Base-by-base conservation (phyloP, 2,329 filamentous ascomycete species). In the Tricladium varicosporioides region DNA sequence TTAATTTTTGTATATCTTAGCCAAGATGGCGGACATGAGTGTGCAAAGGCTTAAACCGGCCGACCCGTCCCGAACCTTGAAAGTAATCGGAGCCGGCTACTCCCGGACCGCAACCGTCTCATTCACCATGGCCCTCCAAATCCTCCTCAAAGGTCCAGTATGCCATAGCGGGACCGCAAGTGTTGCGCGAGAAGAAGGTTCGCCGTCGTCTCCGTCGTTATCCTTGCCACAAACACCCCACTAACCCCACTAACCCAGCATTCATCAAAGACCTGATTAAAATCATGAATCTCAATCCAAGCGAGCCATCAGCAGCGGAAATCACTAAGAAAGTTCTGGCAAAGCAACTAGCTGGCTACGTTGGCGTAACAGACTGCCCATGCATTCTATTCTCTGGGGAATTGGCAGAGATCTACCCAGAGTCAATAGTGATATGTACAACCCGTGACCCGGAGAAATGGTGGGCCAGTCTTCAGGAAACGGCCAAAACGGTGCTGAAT, bases 391-490 rank as follows among this genome's bases (percentile, higher is more conserved):
- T 71, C 47, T 64, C 67, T 1, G 64, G 61, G 2, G 70, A 71
- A 48, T 56, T 71, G 14, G 56, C 67, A 32, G 59, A 63, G 49
- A 19, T 69, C 11, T 69, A 69, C 46, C 67, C 67, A 1, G 66
- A 71, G 32, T 65, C 68, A 40, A 66, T 68, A 33, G 67, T 70
- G 27, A 68, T 70, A 44, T 68, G 65, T 57, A 68, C 66, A 1
- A 51, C 65, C 27, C 61, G 69, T 19, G 61, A 70, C 51, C 56
- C 63, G 5, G 63, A 64, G 31, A 58, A 53, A 22, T 72, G 69
- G 68, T 65, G 62, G 51, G 57, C 63, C 51, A 66, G 64, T 18
- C 40, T 13, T 4, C 2, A 36, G 7, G 55, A 40, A 5, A 14
- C 61, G 19, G 33, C 31, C 43, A 51, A 58, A 42, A 56, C 36